Evolutionary conservation across 129 eudicot genomes (phyloP).

Genomic region (Chrysanthemum lavandulifolium): DNA sequence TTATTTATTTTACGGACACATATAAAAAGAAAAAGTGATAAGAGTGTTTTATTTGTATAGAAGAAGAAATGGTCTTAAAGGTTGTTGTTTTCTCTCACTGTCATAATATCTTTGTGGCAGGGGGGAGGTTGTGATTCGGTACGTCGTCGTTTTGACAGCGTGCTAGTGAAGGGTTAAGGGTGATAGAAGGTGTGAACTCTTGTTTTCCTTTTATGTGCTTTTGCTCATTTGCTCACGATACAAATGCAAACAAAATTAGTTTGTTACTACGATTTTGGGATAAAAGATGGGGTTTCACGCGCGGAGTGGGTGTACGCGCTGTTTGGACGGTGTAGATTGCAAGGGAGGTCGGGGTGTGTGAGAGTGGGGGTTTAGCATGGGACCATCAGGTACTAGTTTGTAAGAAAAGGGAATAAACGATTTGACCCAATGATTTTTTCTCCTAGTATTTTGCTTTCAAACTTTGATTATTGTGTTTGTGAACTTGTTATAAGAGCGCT

Average conservation of each 20-base stretch:
- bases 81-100: not conserved
- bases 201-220: not conserved
- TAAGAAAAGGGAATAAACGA: not conserved
- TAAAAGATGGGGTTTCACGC: conserved; percentile 13
- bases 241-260: conserved; percentile 26
- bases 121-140: conserved; percentile 10
- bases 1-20: not conserved
- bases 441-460: not conserved
- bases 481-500: conserved; percentile 1
- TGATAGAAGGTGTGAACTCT: conserved; percentile 24
- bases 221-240: not conserved
- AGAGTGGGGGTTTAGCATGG: not conserved
- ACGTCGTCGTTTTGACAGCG: conserved; percentile 38
- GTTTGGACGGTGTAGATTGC: not conserved
- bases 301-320: not conserved
- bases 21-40: not conserved
- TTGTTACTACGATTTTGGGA: conserved; percentile 19
- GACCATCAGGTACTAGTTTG: not conserved
- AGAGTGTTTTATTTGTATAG: conserved; percentile 4
- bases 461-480: conserved; percentile 28
- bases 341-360: not conserved
- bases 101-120: conserved; percentile 38
- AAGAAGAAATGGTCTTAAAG: not conserved
- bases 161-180: not conserved
- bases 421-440: conserved; percentile 13